Percentiles rank a stretch among this genome's conserved stretches.
phyloP scores from a whole-genome alignment of 2,329 filamentous ascomycete species.

The Fonsecaea pugnacius region DNA sequence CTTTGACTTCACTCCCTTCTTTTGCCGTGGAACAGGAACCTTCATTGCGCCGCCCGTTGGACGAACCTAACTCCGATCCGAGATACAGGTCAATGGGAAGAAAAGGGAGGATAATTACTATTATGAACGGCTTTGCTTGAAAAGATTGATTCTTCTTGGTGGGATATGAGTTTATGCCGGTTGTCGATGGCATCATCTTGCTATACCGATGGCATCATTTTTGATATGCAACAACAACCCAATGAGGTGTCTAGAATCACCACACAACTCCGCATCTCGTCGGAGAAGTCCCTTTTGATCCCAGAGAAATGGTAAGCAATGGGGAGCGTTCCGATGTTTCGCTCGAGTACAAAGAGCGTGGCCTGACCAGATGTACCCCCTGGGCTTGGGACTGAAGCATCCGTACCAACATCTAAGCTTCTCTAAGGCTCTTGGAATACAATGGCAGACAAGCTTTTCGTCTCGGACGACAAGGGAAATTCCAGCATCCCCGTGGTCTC shows the following conservation, averaged over 20 bases:
- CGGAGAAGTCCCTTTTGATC: conserved; percentile 15
- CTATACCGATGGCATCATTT: conserved; percentile 15
- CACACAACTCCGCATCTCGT: conserved; percentile 12
- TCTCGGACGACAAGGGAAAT: neutral
- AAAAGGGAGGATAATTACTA: neutral
- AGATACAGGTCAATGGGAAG: neutral
- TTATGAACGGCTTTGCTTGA: neutral
- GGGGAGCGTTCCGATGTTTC: conserved; percentile 3
- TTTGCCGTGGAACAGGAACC: neutral
- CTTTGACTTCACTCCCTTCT: neutral
- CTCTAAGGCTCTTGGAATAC: conserved; percentile 2
- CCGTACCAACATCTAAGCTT: conserved; percentile 6
- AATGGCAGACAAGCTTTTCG: conserved; percentile 8
- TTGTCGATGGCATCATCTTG: conserved; percentile 15
- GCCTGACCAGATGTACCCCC: neutral
- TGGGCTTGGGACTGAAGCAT: neutral
- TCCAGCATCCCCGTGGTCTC: conserved; percentile 6
- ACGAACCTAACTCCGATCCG: neutral
- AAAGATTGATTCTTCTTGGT: neutral
- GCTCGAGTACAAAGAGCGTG: conserved; percentile 3
- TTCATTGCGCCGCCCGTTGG: neutral
- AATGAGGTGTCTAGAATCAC: conserved; percentile 10
- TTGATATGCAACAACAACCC: conserved; percentile 11
- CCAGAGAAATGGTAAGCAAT: conserved; percentile 1
- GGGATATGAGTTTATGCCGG: neutral